Percentiles rank a stretch among this genome's conserved stretches.
Evolutionary conservation across 2,329 filamentous ascomycete species (phyloP).

Genomic region (Aspergillus tamarii): DNA sequence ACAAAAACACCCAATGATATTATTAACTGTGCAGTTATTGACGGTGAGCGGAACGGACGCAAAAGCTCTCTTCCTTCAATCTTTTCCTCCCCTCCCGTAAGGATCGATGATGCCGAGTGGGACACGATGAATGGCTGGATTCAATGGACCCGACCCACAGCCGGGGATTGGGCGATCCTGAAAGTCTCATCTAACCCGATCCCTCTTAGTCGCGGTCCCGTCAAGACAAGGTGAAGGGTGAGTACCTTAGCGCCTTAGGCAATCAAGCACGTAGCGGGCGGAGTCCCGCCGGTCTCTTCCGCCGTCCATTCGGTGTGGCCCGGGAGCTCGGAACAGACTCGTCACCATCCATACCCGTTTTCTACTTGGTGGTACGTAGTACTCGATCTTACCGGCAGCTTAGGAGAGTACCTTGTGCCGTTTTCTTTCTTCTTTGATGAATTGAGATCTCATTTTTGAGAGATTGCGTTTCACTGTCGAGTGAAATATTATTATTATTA

Average conservation of each 20-base stretch:
- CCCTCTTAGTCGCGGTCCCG: neutral
- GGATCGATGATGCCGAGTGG: neutral
- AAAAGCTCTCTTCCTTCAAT: neutral
- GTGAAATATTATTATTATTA: neutral
- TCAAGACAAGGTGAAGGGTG: neutral
- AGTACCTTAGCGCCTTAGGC: neutral
- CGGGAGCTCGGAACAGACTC: conserved; percentile 16
- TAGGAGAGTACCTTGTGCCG: neutral
- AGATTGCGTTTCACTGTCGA: neutral
- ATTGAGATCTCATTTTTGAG: neutral
- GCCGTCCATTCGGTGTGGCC: conserved; percentile 22
- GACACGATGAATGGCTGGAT: neutral
- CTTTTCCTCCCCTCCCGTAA: conserved; percentile 3
- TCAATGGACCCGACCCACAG: neutral
- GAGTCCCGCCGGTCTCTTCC: conserved; percentile 32
- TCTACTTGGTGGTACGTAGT: neutral
- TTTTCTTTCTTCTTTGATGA: neutral
- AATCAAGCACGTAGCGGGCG: conserved; percentile 19
- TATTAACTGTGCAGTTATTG: neutral
- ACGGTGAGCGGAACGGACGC: conserved; percentile 4
- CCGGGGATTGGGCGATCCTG: neutral
- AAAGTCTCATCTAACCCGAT: neutral
- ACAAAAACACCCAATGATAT: neutral
- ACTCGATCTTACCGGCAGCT: neutral
- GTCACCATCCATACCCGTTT: conserved; percentile 14